Evolutionary conservation across 1,284 basidiomycete genomes (phyloP), one percentile per base, ranked within the genome.

Genomic region (Limonomyces culmigenus): DNA sequence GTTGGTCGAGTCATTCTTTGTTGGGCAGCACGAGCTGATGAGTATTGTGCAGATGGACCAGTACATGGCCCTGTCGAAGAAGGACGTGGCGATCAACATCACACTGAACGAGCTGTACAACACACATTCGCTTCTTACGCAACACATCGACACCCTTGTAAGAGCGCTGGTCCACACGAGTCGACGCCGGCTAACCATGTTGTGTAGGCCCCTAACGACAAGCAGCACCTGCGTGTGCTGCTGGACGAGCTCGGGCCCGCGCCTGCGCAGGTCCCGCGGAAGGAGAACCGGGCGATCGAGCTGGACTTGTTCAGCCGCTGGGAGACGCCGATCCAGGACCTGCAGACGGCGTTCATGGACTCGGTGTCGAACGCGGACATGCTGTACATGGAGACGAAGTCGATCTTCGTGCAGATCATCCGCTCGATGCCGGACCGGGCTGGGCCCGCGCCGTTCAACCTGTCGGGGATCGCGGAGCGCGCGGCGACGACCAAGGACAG

Each of bases 301-400:
- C 65, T 99, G 27, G 74, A 76, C 19, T 63, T 99, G 12, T 98
- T 93, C 61, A 92, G 85, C 47, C 87, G 95, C 18, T 99, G 95
- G 95, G 95, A 99, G 62, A 97, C 91, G 14, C 92, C 92, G 2
- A 89, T 98, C 38, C 92, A 97, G 50, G 95, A 98, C 51, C 78
- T 98, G 34, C 88, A 93, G 40, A 89, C 81, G 15, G 88, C 93
- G 1, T 72, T 99, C 44, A 93, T 98, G 78, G 91, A 92, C 58
- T 88, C 89, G 30, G 83, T 99, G 29, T 97, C 95, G 16, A 89
- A 91, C 39, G 89, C 85, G 52, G 95, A 99, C 59, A 93, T 99
- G 71, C 71, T 97, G 16, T 99, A 97, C 63, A 97, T 98, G 89
- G 95, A 99, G 56, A 86, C 95, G 43, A 99, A 99, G 63, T 96